Conservation (phyloP, 2,329 filamentous ascomycete genomes). For the Pyricularia grisea region DNA sequence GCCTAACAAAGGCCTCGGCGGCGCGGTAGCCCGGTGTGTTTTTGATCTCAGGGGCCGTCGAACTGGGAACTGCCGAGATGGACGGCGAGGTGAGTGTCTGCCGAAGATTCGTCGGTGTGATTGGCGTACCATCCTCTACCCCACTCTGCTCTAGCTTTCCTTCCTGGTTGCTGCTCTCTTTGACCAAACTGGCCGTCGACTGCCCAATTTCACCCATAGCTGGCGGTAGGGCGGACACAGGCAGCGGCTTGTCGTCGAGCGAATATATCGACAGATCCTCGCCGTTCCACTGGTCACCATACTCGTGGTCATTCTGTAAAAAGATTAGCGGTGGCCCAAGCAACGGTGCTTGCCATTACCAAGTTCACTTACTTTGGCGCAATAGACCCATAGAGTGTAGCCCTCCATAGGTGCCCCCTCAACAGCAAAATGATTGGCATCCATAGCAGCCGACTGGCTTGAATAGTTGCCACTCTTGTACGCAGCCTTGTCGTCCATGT, state of each 20-base stretch:
- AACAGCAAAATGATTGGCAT: slow-evolving; percentile 89
- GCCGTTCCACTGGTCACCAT: slow-evolving; percentile 95
- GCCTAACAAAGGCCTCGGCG: slow-evolving; percentile 86
- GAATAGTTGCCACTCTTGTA: slow-evolving; percentile 95
- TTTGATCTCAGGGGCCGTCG: slow-evolving; percentile 41
- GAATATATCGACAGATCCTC: slow-evolving; percentile 92
- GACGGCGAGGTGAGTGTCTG: slow-evolving; percentile 59
- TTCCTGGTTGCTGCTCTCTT: slow-evolving; percentile 9
- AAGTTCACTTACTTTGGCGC: slow-evolving; percentile 46
- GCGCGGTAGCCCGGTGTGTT: slow-evolving; percentile 69
- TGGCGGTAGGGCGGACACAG: slow-evolving; percentile 39
- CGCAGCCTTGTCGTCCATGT: slow-evolving; percentile 95
- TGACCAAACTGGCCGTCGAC: slow-evolving; percentile 37
- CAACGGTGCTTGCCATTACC: not conserved
- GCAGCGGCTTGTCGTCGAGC: slow-evolving; percentile 62
- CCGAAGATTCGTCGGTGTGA: slow-evolving; percentile 70
- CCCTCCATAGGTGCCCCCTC: slow-evolving; percentile 79
- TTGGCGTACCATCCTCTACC: slow-evolving; percentile 41
- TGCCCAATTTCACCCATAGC: slow-evolving; percentile 24
- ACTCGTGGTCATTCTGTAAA: slow-evolving; percentile 68
- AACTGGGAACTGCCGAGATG: slow-evolving; percentile 43
- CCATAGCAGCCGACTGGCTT: slow-evolving; percentile 84
- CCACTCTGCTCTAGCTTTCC: slow-evolving; percentile 21
- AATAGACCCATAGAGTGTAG: slow-evolving; percentile 85
- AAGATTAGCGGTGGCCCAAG: slow-evolving; percentile 10